Conservation (phyloP, 2,329 filamentous ascomycete species). For the Xenoacremonium recifei region DNA sequence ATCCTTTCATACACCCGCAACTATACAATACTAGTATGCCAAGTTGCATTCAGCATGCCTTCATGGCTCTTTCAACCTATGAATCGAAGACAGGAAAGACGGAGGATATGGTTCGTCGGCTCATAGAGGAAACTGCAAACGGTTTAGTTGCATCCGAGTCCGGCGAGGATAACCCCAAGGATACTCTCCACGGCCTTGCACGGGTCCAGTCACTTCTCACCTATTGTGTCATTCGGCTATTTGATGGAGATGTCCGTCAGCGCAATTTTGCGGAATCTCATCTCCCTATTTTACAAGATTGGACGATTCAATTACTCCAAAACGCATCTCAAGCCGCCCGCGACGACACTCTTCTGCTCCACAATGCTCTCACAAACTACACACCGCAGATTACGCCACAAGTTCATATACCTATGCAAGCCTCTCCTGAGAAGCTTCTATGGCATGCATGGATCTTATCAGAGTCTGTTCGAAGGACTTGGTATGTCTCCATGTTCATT, state of each 20-base stretch:
- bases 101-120: conserved; percentile 8
- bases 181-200: conserved; percentile 8
- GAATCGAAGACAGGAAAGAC: conserved; percentile 13
- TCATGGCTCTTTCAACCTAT: conserved; percentile 12
- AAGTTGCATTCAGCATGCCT: conserved; percentile 8
- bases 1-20: conserved; percentile 10
- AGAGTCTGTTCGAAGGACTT: conserved; percentile 29
- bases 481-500: conserved; percentile 19
- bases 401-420: conserved; percentile 3
- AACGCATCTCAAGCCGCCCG: neutral
- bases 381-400: conserved; percentile 1
- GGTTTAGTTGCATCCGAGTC: neutral
- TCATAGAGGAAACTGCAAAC: conserved; percentile 10
- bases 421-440: conserved; percentile 10
- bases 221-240: conserved; percentile 22
- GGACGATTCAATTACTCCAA: conserved; percentile 13
- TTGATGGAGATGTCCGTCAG: conserved; percentile 21
- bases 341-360: conserved; percentile 8
- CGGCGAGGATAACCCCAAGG: neutral
- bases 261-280: conserved; percentile 20
- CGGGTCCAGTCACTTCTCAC: conserved; percentile 21
- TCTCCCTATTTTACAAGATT: conserved; percentile 13
- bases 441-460: conserved; percentile 32
- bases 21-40: conserved; percentile 11
- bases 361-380: conserved; percentile 5